phyloP scores from a whole-genome alignment of 257 asterid genomes.

The Oldenlandia corymbosa region DNA sequence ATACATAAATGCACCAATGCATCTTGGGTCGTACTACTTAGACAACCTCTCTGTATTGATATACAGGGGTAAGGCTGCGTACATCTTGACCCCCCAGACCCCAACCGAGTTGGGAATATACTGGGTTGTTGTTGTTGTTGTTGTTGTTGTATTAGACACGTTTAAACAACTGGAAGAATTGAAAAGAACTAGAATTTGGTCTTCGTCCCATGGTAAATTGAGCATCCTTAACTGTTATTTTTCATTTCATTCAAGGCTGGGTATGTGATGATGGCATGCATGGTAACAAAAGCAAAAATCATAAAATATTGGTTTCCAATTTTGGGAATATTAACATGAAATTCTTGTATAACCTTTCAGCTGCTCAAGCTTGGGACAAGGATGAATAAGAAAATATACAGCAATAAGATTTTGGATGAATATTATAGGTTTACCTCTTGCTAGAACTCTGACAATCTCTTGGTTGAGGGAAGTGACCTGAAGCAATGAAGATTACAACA shows the following conservation, averaged over 20 bases:
- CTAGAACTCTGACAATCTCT: constrained; percentile 87
- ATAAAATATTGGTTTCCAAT: neutral
- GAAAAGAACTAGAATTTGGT: neutral
- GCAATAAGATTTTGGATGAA: constrained; percentile 3
- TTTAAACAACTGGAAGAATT: neutral
- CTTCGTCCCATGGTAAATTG: neutral
- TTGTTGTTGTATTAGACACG: no score
- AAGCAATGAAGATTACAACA: constrained; percentile 15
- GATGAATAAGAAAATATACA: no score
- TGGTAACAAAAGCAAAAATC: constrained; percentile 1
- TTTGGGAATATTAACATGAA: neutral
- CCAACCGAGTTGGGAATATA: no score
- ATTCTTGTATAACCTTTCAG: no score
- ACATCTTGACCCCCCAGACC: no score
- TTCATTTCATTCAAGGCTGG: neutral
- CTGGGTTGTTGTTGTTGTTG: no score
- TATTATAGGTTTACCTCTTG: constrained; percentile 54
- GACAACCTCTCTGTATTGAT: no score
- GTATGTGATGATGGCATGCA: neutral
- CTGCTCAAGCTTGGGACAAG: no score
- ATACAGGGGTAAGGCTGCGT: no score
- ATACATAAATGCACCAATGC: no score
- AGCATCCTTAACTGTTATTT: neutral
- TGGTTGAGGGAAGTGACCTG: constrained; percentile 94
- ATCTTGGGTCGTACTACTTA: no score